Evolutionary conservation across 306 rosid genomes (phyloP).

Genomic region (Casuarina glauca): DNA sequence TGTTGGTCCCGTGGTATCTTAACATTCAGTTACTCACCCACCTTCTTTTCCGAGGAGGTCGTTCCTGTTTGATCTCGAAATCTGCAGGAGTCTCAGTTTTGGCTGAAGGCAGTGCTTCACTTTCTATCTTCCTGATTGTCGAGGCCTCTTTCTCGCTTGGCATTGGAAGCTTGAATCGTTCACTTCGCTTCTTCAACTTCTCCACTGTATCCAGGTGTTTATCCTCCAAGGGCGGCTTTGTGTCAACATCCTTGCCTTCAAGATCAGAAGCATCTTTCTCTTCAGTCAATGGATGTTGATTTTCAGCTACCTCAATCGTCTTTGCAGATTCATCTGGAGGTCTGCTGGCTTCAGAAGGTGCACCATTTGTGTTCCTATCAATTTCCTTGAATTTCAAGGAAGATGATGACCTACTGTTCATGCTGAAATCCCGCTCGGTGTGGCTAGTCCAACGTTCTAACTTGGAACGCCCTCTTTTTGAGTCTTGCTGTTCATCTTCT

Average conservation of each 20-base stretch:
- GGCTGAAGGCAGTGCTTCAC: conserved; percentile 64
- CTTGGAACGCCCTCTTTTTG: conserved; percentile 81
- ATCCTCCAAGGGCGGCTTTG: conserved; percentile 65
- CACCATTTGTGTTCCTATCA: conserved; percentile 52
- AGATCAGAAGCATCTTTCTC: conserved; percentile 63
- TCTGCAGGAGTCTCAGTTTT: conserved; percentile 65
- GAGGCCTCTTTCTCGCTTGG: conserved; percentile 84
- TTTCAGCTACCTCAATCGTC: conserved; percentile 44
- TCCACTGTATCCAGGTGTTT: conserved; percentile 88
- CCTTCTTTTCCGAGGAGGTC: conserved; percentile 94
- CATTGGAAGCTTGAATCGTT: conserved; percentile 98
- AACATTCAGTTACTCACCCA: conserved; percentile 70
- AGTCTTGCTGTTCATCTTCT: conserved; percentile 79
- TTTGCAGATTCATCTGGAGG: conserved; percentile 55
- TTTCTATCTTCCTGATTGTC: conserved; percentile 66
- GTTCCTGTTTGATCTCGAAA: conserved; percentile 78
- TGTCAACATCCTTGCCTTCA: conserved; percentile 57
- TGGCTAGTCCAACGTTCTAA: conserved; percentile 99
- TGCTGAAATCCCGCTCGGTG: conserved; percentile 69
- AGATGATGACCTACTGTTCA: conserved; percentile 61
- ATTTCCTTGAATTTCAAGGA: conserved; percentile 52
- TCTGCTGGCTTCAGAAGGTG: conserved; percentile 57
- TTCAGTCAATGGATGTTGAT: conserved; percentile 50
- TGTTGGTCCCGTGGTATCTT: conserved; percentile 16
- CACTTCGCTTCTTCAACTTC: conserved; percentile 96